phyloP scores from a whole-genome alignment of 768 basidiomycete species.

The Mycena floridula region DNA sequence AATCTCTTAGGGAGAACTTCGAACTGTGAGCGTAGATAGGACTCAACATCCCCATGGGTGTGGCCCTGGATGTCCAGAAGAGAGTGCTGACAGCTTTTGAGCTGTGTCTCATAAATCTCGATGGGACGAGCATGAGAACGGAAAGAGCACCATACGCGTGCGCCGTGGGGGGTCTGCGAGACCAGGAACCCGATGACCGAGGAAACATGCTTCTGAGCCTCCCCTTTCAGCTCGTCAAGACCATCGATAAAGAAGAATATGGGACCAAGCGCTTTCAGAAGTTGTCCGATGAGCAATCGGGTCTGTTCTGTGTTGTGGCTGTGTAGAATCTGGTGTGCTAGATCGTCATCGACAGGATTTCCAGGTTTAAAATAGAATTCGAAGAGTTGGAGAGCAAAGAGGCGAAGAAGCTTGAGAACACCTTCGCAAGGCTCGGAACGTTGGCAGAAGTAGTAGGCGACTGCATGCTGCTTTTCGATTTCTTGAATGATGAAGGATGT shows the following conservation, averaged over 20 bases:
- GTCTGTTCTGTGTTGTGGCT: slow-evolving; percentile 3
- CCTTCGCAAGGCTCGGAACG: slow-evolving; percentile 9
- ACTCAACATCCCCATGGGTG: slow-evolving; percentile 10
- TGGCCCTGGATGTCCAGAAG: slow-evolving; percentile 6
- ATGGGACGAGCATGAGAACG: slow-evolving; percentile 12
- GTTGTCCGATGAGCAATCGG: slow-evolving; percentile 10
- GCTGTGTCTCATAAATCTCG: slow-evolving; percentile 6
- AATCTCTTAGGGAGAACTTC: not conserved
- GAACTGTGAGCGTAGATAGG: slow-evolving; percentile 6
- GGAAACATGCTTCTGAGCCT: slow-evolving; percentile 11
- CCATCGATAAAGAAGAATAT: slow-evolving; percentile 20
- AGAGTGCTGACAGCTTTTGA: slow-evolving; percentile 1
- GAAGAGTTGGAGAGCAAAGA: slow-evolving; percentile 14
- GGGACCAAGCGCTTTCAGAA: slow-evolving; percentile 9
- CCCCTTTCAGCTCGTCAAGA: slow-evolving; percentile 18
- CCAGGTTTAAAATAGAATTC: slow-evolving; percentile 3
- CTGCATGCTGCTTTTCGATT: not conserved
- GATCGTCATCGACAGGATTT: slow-evolving; percentile 5
- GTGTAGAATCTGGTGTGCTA: slow-evolving; percentile 5
- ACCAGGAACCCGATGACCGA: slow-evolving; percentile 11
- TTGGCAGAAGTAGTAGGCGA: slow-evolving; percentile 16
- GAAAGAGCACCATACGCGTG: slow-evolving; percentile 20
- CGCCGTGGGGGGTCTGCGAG: slow-evolving; percentile 6
- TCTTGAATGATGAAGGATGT: slow-evolving; percentile 12
- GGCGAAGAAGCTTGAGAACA: slow-evolving; percentile 3